Evolutionary conservation across 2,329 filamentous ascomycete species (phyloP), one percentile per base, ranked within the genome.

Genomic region (Diaporthe vexans): DNA sequence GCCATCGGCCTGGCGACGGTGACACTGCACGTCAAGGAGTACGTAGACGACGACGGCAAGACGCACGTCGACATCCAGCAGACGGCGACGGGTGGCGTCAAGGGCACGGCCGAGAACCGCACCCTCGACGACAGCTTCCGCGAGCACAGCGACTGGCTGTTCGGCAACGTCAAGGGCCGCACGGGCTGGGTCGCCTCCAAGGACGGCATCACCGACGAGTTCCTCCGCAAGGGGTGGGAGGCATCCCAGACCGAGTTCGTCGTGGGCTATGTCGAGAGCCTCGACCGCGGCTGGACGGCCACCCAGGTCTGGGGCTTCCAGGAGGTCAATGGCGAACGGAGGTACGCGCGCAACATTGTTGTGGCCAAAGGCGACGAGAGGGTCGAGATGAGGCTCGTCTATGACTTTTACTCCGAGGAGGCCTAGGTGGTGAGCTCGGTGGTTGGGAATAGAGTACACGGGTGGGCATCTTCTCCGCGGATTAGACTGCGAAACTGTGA

Each of bases 61-160:
- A 85, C 87, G 74, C 91, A 93, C 85, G 89, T 97, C 83, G 89
- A 94, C 83, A 92, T 95, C 80, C 89, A 91, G 74, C 94, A 97
- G 85, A 86, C 89, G 61, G 87, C 90, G 51, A 94, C 93, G 11
- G 94, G 92, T 75, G 93, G 92, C 72, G 86, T 97, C 76, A 90
- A 90, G 80, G 92, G 91, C 79, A 95, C 86, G 67, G 80, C 85
- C 56, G 90, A 91, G 86, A 81, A 83, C 77, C 89, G 90, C 74
- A 88, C 85, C 80, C 79, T 89, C 70, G 89, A 91, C 84, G 80
- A 83, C 81, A 78, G 78, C 71, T 82, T 78, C 78, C 91, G 93
- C 78, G 88, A 90, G 76, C 94, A 95, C 86, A 85, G 85, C 33
- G 95, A 98, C 86, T 92, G 91, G 87, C 89, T 97, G 77, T 98